phyloP scores from a whole-genome alignment of 768 basidiomycete genomes.

The Boletus rubroflammeus region DNA sequence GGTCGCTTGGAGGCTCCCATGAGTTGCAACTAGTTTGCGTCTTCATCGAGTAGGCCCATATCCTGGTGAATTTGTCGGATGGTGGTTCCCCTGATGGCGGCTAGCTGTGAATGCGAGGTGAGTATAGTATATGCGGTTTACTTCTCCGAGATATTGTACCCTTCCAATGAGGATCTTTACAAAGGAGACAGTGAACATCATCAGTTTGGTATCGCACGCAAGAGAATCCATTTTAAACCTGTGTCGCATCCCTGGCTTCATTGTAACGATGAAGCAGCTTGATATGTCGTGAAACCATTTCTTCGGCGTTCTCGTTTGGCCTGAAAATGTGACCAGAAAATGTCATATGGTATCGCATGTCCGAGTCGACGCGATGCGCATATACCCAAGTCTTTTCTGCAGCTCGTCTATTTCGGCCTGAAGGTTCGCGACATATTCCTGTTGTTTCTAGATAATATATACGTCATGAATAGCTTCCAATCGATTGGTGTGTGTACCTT shows the following conservation, averaged over 20 bases:
- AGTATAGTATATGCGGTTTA: slow-evolving; percentile 13
- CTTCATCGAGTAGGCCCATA: slow-evolving; percentile 56
- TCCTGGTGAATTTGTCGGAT: slow-evolving; percentile 73
- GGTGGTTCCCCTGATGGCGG: slow-evolving; percentile 62
- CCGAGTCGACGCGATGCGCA: background rate
- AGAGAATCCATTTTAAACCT: slow-evolving; percentile 40
- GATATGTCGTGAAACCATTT: slow-evolving; percentile 65
- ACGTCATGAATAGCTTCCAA: background rate
- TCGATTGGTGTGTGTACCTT: slow-evolving; percentile 22
- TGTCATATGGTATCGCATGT: background rate
- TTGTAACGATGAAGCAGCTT: slow-evolving; percentile 72
- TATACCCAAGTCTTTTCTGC: slow-evolving; percentile 46
- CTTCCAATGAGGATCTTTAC: slow-evolving; percentile 73
- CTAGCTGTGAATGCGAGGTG: slow-evolving; percentile 49
- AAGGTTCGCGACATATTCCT: slow-evolving; percentile 45
- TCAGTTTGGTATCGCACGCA: background rate
- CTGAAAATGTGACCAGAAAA: slow-evolving; percentile 23
- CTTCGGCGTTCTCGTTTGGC: slow-evolving; percentile 47
- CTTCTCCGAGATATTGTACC: slow-evolving; percentile 36
- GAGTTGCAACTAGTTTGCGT: slow-evolving; percentile 37
- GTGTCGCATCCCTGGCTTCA: slow-evolving; percentile 79
- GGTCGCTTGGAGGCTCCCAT: background rate
- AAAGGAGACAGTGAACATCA: background rate
- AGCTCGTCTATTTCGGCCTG: slow-evolving; percentile 47
- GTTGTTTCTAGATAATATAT: slow-evolving; percentile 41